Evolutionary conservation across 2,329 filamentous ascomycete species (phyloP), one percentile per base, ranked within the genome.

Genomic region (Chrysosporium keratinophilum): DNA sequence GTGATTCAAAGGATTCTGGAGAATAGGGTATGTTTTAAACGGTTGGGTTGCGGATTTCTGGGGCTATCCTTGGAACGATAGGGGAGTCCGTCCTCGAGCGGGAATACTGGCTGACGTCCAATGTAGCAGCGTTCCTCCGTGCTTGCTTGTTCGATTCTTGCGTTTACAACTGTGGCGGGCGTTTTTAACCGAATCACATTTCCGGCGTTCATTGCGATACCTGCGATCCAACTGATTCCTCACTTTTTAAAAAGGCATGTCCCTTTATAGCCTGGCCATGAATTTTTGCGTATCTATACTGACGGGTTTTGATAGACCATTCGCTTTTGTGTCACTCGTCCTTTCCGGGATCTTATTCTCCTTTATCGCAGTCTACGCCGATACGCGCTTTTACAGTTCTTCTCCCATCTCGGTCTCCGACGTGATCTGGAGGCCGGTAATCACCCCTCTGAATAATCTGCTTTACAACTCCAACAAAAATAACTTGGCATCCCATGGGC

Each of bases 161-260:
- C 88, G 31, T 82, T 90, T 57, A 81, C 96, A 52, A 77, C 81
- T 50, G 84, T 95, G 12, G 86, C 93, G 64, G 93, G 93, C 48
- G 74, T 91, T 55, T 98, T 98, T 72, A 98, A 97, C 71, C 83
- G 93, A 60, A 96, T 97, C 64, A 98, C 93, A 9, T 97, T 97
- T 69, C 91, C 91, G 44, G 91, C 90, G 12, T 98, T 95, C 68
- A 72, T 98, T 57, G 69, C 95, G 55, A 81, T 96, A 66, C 91
- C 93, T 51, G 84, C 85, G 35, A 73, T 95, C 66, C 84, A 83
- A 65, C 76, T 98, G 65, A 75, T 97, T 67, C 88, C 88, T 60
- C 86, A 95, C 74, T 93, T 95, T 65, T 72, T 80, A 67, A 82
- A 83, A 68, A 91, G 84, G 87, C 93, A 71, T 65, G 80, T 73